phyloP scores from a whole-genome alignment of 169 alveolate species.

The Eimeria acervulina region DNA sequence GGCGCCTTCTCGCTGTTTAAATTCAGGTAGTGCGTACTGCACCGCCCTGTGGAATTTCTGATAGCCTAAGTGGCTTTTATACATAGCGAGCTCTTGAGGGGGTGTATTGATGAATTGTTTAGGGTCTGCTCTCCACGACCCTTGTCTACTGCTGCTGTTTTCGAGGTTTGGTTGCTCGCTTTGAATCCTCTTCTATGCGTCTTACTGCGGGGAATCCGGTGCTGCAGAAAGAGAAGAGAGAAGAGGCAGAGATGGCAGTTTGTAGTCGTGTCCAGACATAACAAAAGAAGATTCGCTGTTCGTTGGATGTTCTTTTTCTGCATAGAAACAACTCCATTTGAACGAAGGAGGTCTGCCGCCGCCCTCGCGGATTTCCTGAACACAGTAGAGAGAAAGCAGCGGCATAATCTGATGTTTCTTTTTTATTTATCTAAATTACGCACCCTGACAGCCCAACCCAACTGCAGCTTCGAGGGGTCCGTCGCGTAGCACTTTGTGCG shows the following conservation, averaged over 20 bases:
- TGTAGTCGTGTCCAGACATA: slow-evolving; percentile 36
- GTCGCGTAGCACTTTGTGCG: slow-evolving; percentile 87
- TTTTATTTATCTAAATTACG: not conserved
- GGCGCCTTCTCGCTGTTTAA: slow-evolving; percentile 11
- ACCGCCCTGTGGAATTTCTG: slow-evolving; percentile 59
- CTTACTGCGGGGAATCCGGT: not conserved
- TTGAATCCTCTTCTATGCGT: not conserved
- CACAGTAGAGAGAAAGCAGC: not conserved
- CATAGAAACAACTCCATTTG: slow-evolving; percentile 84
- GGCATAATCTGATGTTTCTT: not conserved
- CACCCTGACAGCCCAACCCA: slow-evolving; percentile 77
- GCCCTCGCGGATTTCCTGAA: slow-evolving; percentile 31
- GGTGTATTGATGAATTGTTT: slow-evolving; percentile 64
- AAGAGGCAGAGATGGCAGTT: slow-evolving; percentile 37
- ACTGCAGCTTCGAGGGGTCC: slow-evolving; percentile 61
- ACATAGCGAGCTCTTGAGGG: slow-evolving; percentile 75
- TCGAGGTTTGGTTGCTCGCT: not conserved
- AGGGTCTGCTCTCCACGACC: slow-evolving; percentile 67
- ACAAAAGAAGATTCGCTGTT: not conserved
- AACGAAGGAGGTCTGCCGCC: not conserved
- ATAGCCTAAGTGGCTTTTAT: slow-evolving; percentile 77
- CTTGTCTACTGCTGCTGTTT: not conserved
- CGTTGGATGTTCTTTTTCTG: slow-evolving; percentile 51
- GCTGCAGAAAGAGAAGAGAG: not conserved
- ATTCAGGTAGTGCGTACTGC: slow-evolving; percentile 69